Evolutionary conservation across 805 yeast genomes (phyloP).

Genomic region (Wickerhamomyces hampshirensis): DNA sequence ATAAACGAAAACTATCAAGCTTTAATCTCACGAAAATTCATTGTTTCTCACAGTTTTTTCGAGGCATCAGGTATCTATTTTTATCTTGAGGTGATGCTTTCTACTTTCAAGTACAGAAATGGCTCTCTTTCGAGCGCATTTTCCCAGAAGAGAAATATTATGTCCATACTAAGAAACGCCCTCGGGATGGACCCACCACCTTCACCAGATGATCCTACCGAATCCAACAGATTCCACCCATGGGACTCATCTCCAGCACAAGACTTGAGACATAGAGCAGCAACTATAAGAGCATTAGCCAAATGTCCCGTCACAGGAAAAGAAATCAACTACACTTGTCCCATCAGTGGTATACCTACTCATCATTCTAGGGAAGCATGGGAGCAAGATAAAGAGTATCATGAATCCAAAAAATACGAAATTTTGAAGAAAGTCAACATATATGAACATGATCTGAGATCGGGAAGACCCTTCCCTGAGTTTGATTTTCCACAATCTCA

Average conservation of each 20-base stretch:
- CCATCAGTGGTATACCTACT: constrained; percentile 93
- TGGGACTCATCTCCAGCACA: constrained; percentile 94
- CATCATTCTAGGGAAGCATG: constrained; percentile 90
- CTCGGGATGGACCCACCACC: constrained; percentile 60
- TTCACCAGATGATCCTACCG: constrained; percentile 62
- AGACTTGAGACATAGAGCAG: constrained; percentile 87
- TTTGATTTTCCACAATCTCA: constrained; percentile 86
- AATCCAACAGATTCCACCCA: constrained; percentile 68
- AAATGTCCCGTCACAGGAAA: constrained; percentile 85
- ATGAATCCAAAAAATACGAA: constrained; percentile 59
- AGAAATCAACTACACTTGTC: constrained; percentile 83
- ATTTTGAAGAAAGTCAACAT: constrained; percentile 80
- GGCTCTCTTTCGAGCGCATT: not conserved
- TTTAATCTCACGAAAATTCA: no score
- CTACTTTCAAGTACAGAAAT: not conserved
- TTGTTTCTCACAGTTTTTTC: no score
- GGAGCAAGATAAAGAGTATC: constrained; percentile 75
- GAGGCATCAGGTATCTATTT: no score
- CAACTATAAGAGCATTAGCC: constrained; percentile 80
- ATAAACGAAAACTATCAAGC: no score
- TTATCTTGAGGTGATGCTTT: not conserved
- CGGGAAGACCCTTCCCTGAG: constrained; percentile 93
- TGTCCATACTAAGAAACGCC: constrained; percentile 40
- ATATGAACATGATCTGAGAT: constrained; percentile 90
- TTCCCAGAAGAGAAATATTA: constrained; percentile 23